Conservation (phyloP, 2,329 filamentous ascomycete species). For the Phaeoacremonium minimum region DNA sequence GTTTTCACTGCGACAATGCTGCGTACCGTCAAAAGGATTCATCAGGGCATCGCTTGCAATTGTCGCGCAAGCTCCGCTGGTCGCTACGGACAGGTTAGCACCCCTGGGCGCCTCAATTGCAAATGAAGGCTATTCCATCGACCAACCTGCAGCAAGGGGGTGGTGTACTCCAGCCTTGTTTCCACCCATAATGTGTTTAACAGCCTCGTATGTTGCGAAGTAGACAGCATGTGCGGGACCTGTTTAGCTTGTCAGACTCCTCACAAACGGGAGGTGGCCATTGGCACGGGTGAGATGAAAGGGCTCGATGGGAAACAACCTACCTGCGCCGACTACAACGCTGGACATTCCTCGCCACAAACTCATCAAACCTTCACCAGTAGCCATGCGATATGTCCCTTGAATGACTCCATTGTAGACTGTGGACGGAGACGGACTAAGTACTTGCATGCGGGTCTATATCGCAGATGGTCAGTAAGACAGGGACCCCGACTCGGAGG, state of each 20-base stretch:
- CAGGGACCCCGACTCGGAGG: too few species aligned
- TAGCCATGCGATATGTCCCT: conserved; percentile 87
- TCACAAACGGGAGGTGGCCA: too few species aligned
- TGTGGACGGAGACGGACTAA: conserved; percentile 75
- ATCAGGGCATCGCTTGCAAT: conserved; percentile 97
- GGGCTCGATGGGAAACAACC: too few species aligned
- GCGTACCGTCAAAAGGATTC: conserved; percentile 95
- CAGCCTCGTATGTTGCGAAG: conserved; percentile 95
- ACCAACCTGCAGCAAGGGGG: conserved; percentile 82
- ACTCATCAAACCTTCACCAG: conserved; percentile 82
- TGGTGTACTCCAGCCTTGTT: conserved; percentile 87
- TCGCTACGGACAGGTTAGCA: conserved; percentile 52
- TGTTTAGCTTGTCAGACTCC: too few species aligned
- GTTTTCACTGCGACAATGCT: background rate
- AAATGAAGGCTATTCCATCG: background rate
- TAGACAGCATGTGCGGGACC: conserved; percentile 97
- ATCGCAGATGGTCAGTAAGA: conserved; percentile 6
- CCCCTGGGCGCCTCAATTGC: too few species aligned
- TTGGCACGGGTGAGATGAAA: too few species aligned
- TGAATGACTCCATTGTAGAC: conserved; percentile 89
- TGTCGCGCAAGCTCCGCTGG: conserved; percentile 89
- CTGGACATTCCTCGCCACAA: conserved; percentile 97
- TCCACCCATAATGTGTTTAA: conserved; percentile 93
- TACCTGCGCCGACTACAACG: conserved; percentile 91
- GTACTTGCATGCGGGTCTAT: conserved; percentile 96